Conservation (phyloP, 768 basidiomycete genomes). For the Mycena latifolia region DNA sequence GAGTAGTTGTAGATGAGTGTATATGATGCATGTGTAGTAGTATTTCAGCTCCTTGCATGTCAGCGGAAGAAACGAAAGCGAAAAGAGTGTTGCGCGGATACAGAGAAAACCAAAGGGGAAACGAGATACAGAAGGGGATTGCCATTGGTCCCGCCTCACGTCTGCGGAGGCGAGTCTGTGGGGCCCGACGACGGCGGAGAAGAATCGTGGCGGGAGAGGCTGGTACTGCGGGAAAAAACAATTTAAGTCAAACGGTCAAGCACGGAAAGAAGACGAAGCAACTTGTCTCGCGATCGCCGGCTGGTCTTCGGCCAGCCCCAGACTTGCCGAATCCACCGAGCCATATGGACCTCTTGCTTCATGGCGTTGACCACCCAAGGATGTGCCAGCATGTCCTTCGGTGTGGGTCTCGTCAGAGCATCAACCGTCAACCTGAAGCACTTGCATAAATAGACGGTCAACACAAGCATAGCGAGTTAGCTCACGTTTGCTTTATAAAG, state of each 20-base stretch:
- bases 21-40: neutral
- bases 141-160: too few relatives aligned
- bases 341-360: conserved; percentile 90
- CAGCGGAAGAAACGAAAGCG: neutral
- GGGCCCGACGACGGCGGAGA: too few relatives aligned
- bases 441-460: conserved; percentile 27
- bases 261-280: conserved; percentile 31
- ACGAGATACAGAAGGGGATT: neutral
- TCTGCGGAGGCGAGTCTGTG: too few relatives aligned
- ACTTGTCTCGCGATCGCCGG: conserved; percentile 61
- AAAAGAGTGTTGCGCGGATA: too few relatives aligned
- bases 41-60: neutral
- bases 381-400: conserved; percentile 85
- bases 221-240: neutral
- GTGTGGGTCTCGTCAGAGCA: conserved; percentile 77
- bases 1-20: neutral
- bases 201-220: conserved; percentile 21
- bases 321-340: conserved; percentile 87
- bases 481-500: conserved; percentile 89
- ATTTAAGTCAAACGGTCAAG: neutral
- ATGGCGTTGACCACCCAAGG: conserved; percentile 85
- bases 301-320: conserved; percentile 79
- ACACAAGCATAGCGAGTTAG: conserved; percentile 26
- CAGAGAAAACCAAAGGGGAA: too few relatives aligned
- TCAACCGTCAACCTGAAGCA: conserved; percentile 76